Evolutionary conservation across 1,139 yeast genomes (phyloP).

Genomic region (Groenewaldozyma auringiensis): DNA sequence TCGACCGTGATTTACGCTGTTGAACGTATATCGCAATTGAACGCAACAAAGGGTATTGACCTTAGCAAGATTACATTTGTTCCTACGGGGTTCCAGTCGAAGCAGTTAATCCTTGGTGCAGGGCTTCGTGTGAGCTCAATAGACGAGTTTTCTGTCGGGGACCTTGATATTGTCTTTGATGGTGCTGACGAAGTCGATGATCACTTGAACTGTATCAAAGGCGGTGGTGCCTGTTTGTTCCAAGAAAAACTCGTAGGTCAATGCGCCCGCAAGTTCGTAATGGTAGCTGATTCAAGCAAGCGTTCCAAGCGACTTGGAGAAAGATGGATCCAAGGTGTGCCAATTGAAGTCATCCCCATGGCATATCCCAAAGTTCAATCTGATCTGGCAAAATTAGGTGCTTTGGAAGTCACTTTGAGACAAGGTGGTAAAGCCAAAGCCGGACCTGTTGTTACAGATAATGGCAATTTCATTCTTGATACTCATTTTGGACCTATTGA

Average conservation of each 20-base stretch:
- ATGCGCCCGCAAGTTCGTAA: constrained; percentile 65
- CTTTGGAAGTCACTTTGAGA: constrained; percentile 58
- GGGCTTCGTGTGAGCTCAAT: constrained; percentile 72
- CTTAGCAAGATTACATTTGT: constrained; percentile 47
- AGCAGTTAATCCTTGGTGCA: constrained; percentile 73
- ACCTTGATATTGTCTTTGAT: constrained; percentile 87
- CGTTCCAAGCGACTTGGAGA: constrained; percentile 60
- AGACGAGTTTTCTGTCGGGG: constrained; percentile 60
- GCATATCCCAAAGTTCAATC: constrained; percentile 70
- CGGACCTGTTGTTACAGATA: constrained; percentile 97
- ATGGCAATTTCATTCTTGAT: constrained; percentile 87
- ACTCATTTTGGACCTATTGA: constrained; percentile 85
- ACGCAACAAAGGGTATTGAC: constrained; percentile 35
- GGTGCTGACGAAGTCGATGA: constrained; percentile 97
- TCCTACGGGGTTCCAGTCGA: constrained; percentile 96
- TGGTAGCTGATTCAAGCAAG: constrained; percentile 93
- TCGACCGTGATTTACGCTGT: constrained; percentile 95
- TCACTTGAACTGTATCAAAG: constrained; percentile 78
- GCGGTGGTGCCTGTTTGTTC: constrained; percentile 97
- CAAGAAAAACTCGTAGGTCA: constrained; percentile 93
- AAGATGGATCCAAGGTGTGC: constrained; percentile 85
- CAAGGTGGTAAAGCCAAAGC: constrained; percentile 91
- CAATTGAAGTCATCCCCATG: constrained; percentile 90
- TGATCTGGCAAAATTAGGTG: constrained; percentile 60
- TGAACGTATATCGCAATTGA: constrained; percentile 76